Percentiles rank a stretch among this genome's conserved stretches.
phyloP scores from a whole-genome alignment of 1,284 basidiomycete genomes.

The Puccinia horiana region DNA sequence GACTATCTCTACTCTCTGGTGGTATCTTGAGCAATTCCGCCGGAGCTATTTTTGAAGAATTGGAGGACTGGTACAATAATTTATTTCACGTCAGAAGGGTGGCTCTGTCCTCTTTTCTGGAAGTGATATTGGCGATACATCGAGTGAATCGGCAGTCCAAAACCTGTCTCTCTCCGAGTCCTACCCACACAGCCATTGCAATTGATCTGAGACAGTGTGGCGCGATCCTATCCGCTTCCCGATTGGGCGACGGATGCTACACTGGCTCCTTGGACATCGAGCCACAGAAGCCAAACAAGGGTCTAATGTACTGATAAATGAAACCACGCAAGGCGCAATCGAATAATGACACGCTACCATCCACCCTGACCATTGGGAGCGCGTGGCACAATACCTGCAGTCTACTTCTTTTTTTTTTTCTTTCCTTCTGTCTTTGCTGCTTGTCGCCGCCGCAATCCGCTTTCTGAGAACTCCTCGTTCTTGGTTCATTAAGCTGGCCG shows the following conservation, averaged over 20 bases:
- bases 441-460: background rate
- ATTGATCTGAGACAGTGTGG: slow-evolving; percentile 19
- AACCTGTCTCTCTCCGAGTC: background rate
- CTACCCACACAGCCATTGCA: background rate
- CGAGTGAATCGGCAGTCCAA: background rate
- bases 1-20: too few relatives aligned
- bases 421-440: background rate
- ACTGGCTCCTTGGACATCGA: background rate
- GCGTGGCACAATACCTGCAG: slow-evolving; percentile 1
- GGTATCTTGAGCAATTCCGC: too few relatives aligned
- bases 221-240: slow-evolving; percentile 28
- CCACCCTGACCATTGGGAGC: background rate
- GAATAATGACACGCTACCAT: slow-evolving; percentile 10
- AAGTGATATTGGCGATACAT: background rate
- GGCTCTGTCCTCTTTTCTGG: background rate
- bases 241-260: slow-evolving; percentile 15
- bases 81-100: background rate
- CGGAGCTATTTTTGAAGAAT: too few relatives aligned
- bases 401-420: background rate
- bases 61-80: too few relatives aligned
- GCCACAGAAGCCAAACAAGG: slow-evolving; percentile 15
- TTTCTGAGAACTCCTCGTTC: slow-evolving; percentile 18
- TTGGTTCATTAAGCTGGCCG: background rate
- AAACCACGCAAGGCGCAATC: slow-evolving; percentile 18
- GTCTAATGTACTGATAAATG: background rate